phyloP scores from a whole-genome alignment of 1,284 basidiomycete genomes.

The Retiboletus fuscus region DNA sequence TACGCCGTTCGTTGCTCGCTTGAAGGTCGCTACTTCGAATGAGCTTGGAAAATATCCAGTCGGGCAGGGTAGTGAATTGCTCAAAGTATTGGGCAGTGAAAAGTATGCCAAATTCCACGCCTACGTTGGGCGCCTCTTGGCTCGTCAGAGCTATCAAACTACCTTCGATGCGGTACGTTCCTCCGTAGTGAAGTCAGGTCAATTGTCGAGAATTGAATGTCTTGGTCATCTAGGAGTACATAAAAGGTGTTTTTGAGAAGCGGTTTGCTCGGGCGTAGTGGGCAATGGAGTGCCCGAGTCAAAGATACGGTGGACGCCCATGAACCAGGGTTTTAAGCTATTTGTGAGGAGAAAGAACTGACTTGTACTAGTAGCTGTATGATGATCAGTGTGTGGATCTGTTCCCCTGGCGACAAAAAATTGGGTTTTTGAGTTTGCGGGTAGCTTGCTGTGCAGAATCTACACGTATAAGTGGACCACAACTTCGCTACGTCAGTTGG shows the following conservation, averaged over 20 bases:
- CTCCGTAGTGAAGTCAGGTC: too few relatives aligned
- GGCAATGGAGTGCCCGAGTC: neutral
- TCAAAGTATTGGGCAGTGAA: constrained; percentile 38
- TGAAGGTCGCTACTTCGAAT: constrained; percentile 42
- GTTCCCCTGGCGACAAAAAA: too few relatives aligned
- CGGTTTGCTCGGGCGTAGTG: constrained; percentile 19
- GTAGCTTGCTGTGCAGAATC: too few relatives aligned
- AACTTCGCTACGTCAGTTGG: too few relatives aligned
- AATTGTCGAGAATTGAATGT: neutral
- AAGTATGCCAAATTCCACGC: constrained; percentile 47
- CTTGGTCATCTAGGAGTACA: constrained; percentile 25
- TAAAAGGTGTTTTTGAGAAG: constrained; percentile 15
- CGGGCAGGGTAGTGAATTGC: constrained; percentile 47
- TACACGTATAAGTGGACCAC: too few relatives aligned
- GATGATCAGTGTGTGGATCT: too few relatives aligned
- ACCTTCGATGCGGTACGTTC: constrained; percentile 50
- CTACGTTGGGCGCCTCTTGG: constrained; percentile 47
- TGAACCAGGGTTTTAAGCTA: too few relatives aligned
- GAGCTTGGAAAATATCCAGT: constrained; percentile 48
- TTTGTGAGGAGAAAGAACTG: neutral
- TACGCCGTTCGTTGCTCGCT: constrained; percentile 51
- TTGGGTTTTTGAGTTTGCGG: too few relatives aligned
- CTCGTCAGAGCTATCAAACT: constrained; percentile 44
- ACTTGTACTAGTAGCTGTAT: neutral
- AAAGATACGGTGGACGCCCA: too few relatives aligned